These are phyloP conservation scores for Quercus glauca DNA, from an alignment of 306 rosid genomes.

Conservation along the genomic window DNA sequence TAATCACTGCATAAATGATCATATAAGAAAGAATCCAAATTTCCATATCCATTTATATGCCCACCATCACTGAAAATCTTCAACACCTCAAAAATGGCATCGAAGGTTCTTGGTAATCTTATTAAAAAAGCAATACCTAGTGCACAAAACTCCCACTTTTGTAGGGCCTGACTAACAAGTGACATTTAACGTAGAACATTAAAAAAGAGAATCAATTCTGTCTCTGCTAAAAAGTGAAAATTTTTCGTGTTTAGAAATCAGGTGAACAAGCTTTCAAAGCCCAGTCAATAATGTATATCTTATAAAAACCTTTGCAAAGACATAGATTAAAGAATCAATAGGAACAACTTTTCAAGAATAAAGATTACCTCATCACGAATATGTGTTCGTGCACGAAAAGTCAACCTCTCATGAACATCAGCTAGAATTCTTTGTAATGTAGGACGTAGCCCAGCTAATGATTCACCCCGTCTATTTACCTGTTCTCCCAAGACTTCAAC, in stretches of 20 bases:
- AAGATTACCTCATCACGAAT: slow-evolving; percentile 82
- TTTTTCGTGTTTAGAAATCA: neutral
- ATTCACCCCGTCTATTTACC: slow-evolving; percentile 67
- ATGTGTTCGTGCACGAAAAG: slow-evolving; percentile 96
- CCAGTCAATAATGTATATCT: neutral
- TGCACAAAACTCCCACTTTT: no score
- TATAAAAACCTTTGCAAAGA: neutral
- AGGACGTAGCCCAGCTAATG: slow-evolving; percentile 81
- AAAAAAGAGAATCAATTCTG: neutral
- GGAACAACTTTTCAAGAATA: neutral
- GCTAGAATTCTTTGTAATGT: slow-evolving; percentile 93
- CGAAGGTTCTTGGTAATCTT: neutral
- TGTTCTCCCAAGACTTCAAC: slow-evolving; percentile 92
- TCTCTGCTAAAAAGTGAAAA: slow-evolving; percentile 1
- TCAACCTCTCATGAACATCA: slow-evolving; percentile 92
- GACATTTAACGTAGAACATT: neutral
- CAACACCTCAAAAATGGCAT: slow-evolving; percentile 1
- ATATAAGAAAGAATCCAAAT: neutral
- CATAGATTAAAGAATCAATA: slow-evolving; percentile 10
- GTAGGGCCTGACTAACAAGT: neutral
- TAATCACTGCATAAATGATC: neutral
- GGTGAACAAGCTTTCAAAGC: slow-evolving; percentile 9
- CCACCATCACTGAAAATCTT: neutral
- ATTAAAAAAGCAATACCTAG: neutral
- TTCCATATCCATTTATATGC: neutral